phyloP scores from a whole-genome alignment of 225 moss, liverwort and hornwort species.

The Pseudisothecium myosuroides region DNA sequence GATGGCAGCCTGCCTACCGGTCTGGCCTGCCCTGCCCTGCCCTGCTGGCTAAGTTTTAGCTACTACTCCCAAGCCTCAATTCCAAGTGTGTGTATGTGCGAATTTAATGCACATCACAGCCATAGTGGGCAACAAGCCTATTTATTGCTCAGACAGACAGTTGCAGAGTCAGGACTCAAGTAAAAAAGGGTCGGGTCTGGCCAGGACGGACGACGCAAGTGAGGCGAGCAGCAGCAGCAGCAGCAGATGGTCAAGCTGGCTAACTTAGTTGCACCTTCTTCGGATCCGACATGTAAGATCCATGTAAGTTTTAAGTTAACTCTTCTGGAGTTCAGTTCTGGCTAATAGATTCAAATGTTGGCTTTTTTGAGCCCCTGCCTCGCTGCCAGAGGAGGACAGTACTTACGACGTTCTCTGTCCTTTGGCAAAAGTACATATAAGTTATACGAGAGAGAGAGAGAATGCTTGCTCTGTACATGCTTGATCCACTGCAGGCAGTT shows the following conservation, averaged over 20 bases:
- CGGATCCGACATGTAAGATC: neutral
- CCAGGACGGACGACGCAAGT: too few relatives aligned
- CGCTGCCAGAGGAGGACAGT: neutral
- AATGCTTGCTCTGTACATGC: neutral
- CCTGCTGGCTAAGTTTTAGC: neutral
- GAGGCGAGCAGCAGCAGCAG: neutral
- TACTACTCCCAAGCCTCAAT: neutral
- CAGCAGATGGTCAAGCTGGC: neutral
- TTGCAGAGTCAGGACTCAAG: too few relatives aligned
- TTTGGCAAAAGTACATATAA: neutral
- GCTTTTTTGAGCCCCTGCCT: neutral
- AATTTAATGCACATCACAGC: conserved; percentile 1
- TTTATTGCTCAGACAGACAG: neutral
- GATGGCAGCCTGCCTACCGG: neutral
- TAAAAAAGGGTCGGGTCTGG: too few relatives aligned
- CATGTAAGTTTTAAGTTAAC: neutral
- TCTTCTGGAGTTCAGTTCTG: neutral
- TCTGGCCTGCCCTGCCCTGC: neutral
- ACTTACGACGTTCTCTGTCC: neutral
- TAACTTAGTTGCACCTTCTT: neutral
- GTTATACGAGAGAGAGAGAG: neutral
- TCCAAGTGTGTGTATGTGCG: neutral
- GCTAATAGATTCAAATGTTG: conserved; percentile 6
- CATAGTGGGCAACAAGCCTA: neutral
- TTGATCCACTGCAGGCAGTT: neutral